These are phyloP conservation scores for Heterobasidion parviporum DNA, from an alignment of 1,284 basidiomycete species.

Conservation along the genomic window DNA sequence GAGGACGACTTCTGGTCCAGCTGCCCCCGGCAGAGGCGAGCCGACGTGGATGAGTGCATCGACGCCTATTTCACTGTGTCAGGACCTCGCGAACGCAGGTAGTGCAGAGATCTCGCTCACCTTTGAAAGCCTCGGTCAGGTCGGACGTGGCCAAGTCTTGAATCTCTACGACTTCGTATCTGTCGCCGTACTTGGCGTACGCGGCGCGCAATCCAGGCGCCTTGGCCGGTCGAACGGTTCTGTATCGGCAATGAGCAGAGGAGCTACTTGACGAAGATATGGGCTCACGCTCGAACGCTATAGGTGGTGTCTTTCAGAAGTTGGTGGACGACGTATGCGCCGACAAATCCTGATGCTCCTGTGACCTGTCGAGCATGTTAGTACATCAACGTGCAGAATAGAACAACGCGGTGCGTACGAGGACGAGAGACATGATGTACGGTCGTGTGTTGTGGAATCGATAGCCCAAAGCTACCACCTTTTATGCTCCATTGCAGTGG, in stretches of 20 bases:
- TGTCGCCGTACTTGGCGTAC: background rate
- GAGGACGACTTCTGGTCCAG: background rate
- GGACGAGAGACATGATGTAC: no score
- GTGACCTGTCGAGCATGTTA: constrained; percentile 5
- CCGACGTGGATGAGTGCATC: constrained; percentile 3
- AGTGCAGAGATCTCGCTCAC: background rate
- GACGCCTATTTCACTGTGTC: background rate
- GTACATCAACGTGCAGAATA: no score
- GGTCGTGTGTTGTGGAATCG: no score
- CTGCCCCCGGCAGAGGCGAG: background rate
- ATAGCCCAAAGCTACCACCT: no score
- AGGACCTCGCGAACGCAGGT: background rate
- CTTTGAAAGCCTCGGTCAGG: constrained; percentile 1
- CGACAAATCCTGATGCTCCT: constrained; percentile 16
- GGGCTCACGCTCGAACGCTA: constrained; percentile 10
- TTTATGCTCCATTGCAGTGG: no score
- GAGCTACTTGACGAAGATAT: background rate
- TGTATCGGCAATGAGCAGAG: background rate
- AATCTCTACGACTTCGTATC: background rate
- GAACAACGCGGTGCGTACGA: no score
- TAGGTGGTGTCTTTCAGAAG: constrained; percentile 13
- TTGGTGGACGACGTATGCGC: constrained; percentile 15
- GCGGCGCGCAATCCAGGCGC: background rate
- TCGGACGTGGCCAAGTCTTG: constrained; percentile 1
- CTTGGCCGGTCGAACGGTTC: background rate